Evolutionary conservation across 2,329 filamentous ascomycete genomes (phyloP), one percentile per base, ranked within the genome.

Genomic region (Fusarium sp.): DNA sequence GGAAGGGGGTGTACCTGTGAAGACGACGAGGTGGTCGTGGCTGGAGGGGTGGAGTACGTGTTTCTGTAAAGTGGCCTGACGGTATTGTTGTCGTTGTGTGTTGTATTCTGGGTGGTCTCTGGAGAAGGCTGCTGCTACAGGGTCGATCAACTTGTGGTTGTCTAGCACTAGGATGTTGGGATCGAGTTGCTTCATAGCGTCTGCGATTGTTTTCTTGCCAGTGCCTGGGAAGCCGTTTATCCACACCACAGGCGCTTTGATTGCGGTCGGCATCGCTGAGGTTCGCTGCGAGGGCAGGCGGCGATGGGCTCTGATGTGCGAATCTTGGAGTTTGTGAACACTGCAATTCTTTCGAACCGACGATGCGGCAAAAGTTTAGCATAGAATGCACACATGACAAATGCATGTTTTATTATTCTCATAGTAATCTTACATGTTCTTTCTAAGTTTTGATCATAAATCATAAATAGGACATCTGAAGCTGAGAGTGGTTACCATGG

Each of bases 231-330:
- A 52, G 17, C 49, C 49, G 22, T 52, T 52, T 1, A 52, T 36
- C 33, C 49, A 52, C 7, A 52, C 31, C 3, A 38, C 18, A 12
- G 22, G 47, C 4, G 33, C 33, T 20, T 38, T 52, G 1, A 15
- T n/a, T 20, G 18, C 0, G 7, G 22, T 38, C 9, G 33, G 13
- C 33, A 38, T 52, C 12, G 7, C 15, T 3, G 3, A 50, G 25
- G 11, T 2, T 20, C 0, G 12, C 15, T 25, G 17, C 5, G 17
- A 36, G 11, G 18, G 4, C 5, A 33, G 10, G 2, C 1, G 27
- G 9, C 1, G 2, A 52, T 52, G 8, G 4, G 4, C 15, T 12
- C 13, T 36, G 31, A 5, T 1, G 13, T 12, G 22, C 20, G 15
- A 27, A 3, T 27, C 17, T 9, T 10, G 13, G 13, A 15, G 11